Percentiles rank a stretch among this genome's conserved stretches.
phyloP scores from a whole-genome alignment of 768 basidiomycete species.

The Lactarius sp. region DNA sequence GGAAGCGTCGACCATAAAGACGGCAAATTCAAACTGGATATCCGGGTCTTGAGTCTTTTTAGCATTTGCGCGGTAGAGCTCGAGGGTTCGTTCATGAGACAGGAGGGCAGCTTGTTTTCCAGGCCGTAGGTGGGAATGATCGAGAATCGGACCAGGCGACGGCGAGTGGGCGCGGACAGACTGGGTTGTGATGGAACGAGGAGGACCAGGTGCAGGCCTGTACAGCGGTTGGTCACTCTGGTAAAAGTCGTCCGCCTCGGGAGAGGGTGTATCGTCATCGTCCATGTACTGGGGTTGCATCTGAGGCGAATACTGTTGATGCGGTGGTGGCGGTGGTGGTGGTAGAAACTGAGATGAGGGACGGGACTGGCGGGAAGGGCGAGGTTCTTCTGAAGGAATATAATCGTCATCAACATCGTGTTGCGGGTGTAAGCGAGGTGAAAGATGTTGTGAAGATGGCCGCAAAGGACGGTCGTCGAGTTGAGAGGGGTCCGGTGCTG shows the following conservation, averaged over 20 bases:
- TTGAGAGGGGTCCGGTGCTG: background rate
- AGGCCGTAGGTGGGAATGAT: constrained; percentile 89
- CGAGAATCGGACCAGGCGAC: constrained; percentile 64
- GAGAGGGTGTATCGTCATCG: constrained; percentile 19
- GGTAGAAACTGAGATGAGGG: constrained; percentile 16
- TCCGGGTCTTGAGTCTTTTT: constrained; percentile 99
- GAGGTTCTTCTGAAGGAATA: constrained; percentile 6
- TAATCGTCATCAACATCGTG: constrained; percentile 15
- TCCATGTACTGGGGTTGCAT: constrained; percentile 22
- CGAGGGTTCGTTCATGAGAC: constrained; percentile 92
- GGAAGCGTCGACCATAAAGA: constrained; percentile 97
- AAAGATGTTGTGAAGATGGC: constrained; percentile 10
- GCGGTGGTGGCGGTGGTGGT: background rate
- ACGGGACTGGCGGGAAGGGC: constrained; percentile 14
- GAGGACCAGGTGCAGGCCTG: constrained; percentile 5
- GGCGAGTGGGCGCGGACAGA: constrained; percentile 66
- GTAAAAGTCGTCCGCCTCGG: constrained; percentile 25
- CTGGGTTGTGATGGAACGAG: constrained; percentile 43
- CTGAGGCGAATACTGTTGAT: constrained; percentile 21
- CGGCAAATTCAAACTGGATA: constrained; percentile 95
- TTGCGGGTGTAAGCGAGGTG: constrained; percentile 9
- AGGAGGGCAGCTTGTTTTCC: constrained; percentile 91
- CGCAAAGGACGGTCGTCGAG: background rate
- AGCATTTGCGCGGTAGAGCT: constrained; percentile 95
- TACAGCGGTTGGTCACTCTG: constrained; percentile 20